Conservation (phyloP, 306 rosid genomes). For the Vigna reflexopilosa region DNA sequence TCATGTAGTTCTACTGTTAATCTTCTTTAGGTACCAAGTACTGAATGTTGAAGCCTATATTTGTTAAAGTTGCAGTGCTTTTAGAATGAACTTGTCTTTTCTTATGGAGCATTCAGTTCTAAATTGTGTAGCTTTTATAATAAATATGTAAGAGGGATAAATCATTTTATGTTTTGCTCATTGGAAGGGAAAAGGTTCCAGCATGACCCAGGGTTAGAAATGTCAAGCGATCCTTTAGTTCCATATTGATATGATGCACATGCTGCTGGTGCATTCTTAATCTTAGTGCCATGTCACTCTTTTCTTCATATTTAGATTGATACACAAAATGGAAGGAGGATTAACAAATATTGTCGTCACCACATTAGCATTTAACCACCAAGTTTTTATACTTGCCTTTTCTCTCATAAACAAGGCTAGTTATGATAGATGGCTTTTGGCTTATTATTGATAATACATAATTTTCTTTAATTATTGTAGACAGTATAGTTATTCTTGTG, state of each 20-base stretch:
- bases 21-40: too few species aligned
- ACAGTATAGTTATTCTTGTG: too few species aligned
- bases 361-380: too few species aligned
- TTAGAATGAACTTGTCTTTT: constrained; percentile 25
- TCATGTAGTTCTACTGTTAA: too few species aligned
- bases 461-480: too few species aligned
- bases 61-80: constrained; percentile 6
- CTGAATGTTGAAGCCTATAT: too few species aligned
- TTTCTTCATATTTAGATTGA: neutral
- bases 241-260: constrained; percentile 12
- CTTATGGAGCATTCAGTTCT: neutral
- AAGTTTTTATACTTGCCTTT: constrained; percentile 42
- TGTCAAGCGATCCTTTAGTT: neutral
- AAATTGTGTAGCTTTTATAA: constrained; percentile 19
- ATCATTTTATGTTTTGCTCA: neutral
- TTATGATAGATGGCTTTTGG: too few species aligned
- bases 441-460: too few species aligned
- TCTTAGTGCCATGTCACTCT: constrained; percentile 1
- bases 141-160: neutral
- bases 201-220: neutral
- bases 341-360: too few species aligned
- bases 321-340: too few species aligned
- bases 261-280: constrained; percentile 24
- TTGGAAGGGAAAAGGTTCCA: neutral
- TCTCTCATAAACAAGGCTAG: too few species aligned